phyloP scores from a whole-genome alignment of 202 grass and related monocot species.

The Carex arenaria region DNA sequence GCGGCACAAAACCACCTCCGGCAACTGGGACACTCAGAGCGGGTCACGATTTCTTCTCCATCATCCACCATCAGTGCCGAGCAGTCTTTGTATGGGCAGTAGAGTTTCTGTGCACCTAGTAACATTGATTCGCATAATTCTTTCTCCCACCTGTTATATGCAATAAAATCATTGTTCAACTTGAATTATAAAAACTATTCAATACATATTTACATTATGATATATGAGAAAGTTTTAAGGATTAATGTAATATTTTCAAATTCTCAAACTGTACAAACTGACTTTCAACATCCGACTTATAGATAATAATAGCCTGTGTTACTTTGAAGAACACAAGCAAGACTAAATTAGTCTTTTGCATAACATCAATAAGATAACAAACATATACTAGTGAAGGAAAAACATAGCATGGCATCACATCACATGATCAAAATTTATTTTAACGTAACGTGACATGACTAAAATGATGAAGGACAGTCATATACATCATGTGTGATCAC shows the following conservation, averaged over 20 bases:
- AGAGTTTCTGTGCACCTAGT: slow-evolving; percentile 7
- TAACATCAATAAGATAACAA: not conserved
- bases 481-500: no score
- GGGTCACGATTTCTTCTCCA: not conserved
- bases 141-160: slow-evolving; percentile 23
- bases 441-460: no score
- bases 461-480: no score
- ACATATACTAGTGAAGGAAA: no score
- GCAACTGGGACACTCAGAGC: slow-evolving; percentile 51
- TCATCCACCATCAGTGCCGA: slow-evolving; percentile 44
- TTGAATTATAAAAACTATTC: not conserved
- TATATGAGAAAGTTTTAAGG: not conserved
- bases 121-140: slow-evolving; percentile 38
- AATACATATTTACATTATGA: not conserved
- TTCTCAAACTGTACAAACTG: not conserved
- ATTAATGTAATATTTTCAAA: not conserved
- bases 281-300: not conserved
- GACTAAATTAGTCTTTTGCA: not conserved
- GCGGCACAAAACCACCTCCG: slow-evolving; percentile 44
- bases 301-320: not conserved
- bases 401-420: no score
- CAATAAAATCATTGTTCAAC: not conserved
- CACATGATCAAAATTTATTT: no score
- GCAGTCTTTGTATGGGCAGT: slow-evolving; percentile 65
- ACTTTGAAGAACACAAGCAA: not conserved